Conservation (phyloP, 2,329 filamentous ascomycete species). For the Verticillium dahliae region DNA sequence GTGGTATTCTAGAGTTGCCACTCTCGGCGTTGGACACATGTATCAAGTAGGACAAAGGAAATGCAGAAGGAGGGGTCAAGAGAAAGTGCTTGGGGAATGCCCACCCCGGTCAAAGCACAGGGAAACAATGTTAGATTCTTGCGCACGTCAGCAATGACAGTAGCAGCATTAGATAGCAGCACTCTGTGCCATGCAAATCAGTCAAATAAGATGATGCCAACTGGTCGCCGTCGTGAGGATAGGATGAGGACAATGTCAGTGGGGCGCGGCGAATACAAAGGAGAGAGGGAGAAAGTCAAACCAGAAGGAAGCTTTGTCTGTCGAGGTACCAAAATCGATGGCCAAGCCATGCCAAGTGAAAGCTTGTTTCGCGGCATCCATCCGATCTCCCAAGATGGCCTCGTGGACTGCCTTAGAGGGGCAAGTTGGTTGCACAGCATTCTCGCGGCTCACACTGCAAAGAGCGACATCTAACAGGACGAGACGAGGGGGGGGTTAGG, state of each 20-base stretch:
- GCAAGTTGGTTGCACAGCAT: background rate
- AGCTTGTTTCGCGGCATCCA: background rate
- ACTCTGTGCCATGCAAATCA: background rate
- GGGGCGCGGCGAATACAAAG: too few relatives aligned
- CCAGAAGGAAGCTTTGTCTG: too few relatives aligned
- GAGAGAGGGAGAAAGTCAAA: background rate
- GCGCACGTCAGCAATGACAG: background rate
- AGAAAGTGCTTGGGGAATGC: background rate
- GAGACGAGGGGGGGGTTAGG: too few relatives aligned
- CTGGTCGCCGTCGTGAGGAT: background rate
- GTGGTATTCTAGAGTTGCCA: background rate
- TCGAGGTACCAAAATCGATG: background rate
- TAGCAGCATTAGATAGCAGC: background rate
- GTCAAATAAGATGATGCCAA: background rate
- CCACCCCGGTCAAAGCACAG: background rate
- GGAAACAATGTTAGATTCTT: background rate
- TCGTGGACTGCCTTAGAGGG: background rate
- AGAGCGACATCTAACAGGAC: too few relatives aligned
- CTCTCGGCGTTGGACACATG: background rate
- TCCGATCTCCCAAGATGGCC: background rate
- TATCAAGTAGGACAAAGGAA: background rate
- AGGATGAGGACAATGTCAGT: background rate
- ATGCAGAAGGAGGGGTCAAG: background rate
- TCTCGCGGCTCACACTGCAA: background rate
- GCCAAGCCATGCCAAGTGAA: background rate